These are phyloP conservation scores for Diutina mesorugosa DNA, from an alignment of 1,139 yeast species.

Conservation along the genomic window DNA sequence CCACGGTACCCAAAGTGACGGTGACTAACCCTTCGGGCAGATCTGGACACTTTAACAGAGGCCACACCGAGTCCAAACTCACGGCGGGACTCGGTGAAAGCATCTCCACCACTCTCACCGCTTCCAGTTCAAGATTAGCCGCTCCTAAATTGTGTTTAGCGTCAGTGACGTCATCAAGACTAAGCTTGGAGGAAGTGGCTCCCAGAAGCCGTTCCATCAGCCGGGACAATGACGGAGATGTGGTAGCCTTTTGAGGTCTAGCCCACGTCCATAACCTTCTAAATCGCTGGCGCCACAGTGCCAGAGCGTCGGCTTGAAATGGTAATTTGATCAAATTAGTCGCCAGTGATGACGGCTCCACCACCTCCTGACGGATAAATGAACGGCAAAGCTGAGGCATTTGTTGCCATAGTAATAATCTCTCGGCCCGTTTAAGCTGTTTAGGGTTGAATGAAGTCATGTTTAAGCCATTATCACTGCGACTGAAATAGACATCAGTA, in stretches of 20 bases:
- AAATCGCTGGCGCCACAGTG: background rate
- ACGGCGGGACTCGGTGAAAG: background rate
- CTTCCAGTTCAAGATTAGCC: background rate
- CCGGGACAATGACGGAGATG: background rate
- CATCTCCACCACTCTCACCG: background rate
- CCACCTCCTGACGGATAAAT: background rate
- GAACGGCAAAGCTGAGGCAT: background rate
- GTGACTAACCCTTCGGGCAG: background rate
- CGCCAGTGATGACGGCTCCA: background rate
- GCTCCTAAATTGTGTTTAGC: background rate
- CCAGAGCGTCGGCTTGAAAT: background rate
- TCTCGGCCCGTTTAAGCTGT: background rate
- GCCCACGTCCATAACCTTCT: background rate
- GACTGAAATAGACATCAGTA: background rate
- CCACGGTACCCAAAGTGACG: background rate
- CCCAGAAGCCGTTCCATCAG: background rate
- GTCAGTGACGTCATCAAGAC: background rate
- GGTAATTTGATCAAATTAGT: background rate
- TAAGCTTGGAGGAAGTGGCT: background rate
- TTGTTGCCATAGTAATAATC: background rate
- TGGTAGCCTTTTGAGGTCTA: no score
- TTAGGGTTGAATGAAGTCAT: background rate
- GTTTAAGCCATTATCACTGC: background rate
- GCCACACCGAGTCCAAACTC: background rate
- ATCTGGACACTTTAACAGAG: background rate